Evolutionary conservation across 2,329 filamentous ascomycete genomes (phyloP).

Genomic region (Tolypocladium inflatum): DNA sequence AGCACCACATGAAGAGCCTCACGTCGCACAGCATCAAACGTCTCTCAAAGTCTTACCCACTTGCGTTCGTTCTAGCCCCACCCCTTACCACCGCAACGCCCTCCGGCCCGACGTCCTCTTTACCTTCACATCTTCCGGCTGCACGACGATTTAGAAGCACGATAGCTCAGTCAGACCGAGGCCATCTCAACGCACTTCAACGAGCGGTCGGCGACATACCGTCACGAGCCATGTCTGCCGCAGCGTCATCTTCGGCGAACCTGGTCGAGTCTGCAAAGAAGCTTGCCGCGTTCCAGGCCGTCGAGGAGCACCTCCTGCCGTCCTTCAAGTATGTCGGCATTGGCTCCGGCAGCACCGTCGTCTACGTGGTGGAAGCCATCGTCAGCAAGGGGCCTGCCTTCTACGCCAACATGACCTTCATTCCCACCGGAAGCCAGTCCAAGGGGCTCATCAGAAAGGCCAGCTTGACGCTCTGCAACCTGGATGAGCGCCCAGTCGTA

Average conservation of each 20-base stretch:
- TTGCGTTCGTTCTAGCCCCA: background rate
- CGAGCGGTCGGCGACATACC: background rate
- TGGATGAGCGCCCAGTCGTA: slow-evolving; percentile 58
- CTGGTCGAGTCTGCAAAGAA: slow-evolving; percentile 66
- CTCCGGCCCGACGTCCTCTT: background rate
- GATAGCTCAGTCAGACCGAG: too few relatives aligned
- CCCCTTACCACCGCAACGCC: background rate
- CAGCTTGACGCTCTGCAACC: slow-evolving; percentile 66
- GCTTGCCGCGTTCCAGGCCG: slow-evolving; percentile 63
- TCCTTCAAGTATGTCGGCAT: slow-evolving; percentile 62
- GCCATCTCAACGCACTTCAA: background rate
- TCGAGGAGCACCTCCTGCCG: slow-evolving; percentile 59
- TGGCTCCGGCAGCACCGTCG: slow-evolving; percentile 71
- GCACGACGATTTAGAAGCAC: background rate
- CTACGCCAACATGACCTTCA: slow-evolving; percentile 64
- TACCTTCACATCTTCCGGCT: background rate
- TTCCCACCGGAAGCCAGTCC: slow-evolving; percentile 87
- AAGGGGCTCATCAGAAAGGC: slow-evolving; percentile 76
- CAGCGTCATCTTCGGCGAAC: background rate
- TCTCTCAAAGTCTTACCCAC: background rate
- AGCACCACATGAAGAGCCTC: background rate
- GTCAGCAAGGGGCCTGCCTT: slow-evolving; percentile 45
- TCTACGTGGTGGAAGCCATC: slow-evolving; percentile 80
- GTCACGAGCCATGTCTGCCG: background rate
- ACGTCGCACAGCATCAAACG: background rate